These are phyloP conservation scores for Saturnispora silvae DNA, from an alignment of 805 yeast species.

Conservation along the genomic window DNA sequence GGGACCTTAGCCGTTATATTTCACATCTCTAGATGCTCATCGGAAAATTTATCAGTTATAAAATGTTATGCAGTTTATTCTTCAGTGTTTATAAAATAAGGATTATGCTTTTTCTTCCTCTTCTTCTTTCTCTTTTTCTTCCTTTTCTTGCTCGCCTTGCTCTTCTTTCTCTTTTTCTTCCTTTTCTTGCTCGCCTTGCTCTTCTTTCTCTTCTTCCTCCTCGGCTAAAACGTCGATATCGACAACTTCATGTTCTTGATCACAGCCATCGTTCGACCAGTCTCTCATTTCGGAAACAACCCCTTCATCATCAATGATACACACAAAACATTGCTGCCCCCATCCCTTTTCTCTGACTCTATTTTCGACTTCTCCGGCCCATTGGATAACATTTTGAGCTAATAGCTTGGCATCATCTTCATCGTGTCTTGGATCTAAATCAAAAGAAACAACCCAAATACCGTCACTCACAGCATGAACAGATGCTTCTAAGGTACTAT, in stretches of 20 bases:
- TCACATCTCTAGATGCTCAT: too few relatives aligned
- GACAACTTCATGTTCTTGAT: not conserved
- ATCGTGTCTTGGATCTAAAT: slow-evolving; percentile 9
- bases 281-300: slow-evolving; percentile 21
- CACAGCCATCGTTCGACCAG: not conserved
- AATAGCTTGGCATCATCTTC: slow-evolving; percentile 15
- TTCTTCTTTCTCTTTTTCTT: too few relatives aligned
- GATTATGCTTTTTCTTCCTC: too few relatives aligned
- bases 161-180: too few relatives aligned
- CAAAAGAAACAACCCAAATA: slow-evolving; percentile 11
- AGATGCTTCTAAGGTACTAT: too few relatives aligned
- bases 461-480: slow-evolving; percentile 6
- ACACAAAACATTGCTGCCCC: slow-evolving; percentile 39
- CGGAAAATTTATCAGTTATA: too few relatives aligned
- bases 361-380: slow-evolving; percentile 29
- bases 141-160: too few relatives aligned
- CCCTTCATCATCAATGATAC: slow-evolving; percentile 29
- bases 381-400: slow-evolving; percentile 30
- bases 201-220: too few relatives aligned
- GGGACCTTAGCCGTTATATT: too few relatives aligned
- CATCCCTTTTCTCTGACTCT: slow-evolving; percentile 30
- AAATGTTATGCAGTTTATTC: too few relatives aligned
- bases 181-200: too few relatives aligned
- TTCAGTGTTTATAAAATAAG: too few relatives aligned
- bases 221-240: slow-evolving; percentile 4